Evolutionary conservation across 2,329 filamentous ascomycete genomes (phyloP).

Genomic region (Colletotrichum sp.): DNA sequence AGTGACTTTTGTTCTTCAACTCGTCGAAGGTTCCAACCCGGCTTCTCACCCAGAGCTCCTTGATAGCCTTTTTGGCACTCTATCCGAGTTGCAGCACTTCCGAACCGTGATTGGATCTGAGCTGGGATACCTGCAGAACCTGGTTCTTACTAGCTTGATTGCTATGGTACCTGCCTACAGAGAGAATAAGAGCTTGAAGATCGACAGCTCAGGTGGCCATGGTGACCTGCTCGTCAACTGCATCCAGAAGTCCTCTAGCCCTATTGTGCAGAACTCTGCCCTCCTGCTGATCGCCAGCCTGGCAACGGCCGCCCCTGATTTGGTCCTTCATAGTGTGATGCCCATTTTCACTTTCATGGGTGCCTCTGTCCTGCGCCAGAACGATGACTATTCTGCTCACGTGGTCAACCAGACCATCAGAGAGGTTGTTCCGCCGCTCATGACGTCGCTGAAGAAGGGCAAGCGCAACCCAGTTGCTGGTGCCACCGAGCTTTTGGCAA

Average conservation of each 20-base stretch:
- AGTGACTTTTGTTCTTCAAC: slow-evolving; percentile 85
- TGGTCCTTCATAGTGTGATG: slow-evolving; percentile 97
- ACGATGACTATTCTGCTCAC: slow-evolving; percentile 95
- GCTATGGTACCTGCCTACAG: slow-evolving; percentile 84
- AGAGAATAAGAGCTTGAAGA: slow-evolving; percentile 59
- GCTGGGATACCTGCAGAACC: slow-evolving; percentile 86
- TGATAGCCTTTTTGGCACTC: slow-evolving; percentile 78
- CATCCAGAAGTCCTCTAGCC: slow-evolving; percentile 88
- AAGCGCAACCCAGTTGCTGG: slow-evolving; percentile 80
- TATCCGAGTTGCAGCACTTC: slow-evolving; percentile 88
- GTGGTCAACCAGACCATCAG: slow-evolving; percentile 96
- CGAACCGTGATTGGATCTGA: slow-evolving; percentile 83
- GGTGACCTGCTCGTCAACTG: slow-evolving; percentile 93
- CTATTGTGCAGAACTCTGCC: slow-evolving; percentile 91
- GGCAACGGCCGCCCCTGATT: slow-evolving; percentile 85
- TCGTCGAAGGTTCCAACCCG: slow-evolving; percentile 82
- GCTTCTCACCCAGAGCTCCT: slow-evolving; percentile 79
- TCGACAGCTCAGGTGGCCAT: slow-evolving; percentile 81
- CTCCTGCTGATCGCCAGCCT: slow-evolving; percentile 86
- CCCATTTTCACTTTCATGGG: slow-evolving; percentile 99
- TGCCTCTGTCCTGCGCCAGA: slow-evolving; percentile 86
- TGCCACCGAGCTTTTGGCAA: slow-evolving; percentile 88
- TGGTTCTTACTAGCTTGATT: slow-evolving; percentile 82
- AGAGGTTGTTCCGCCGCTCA: slow-evolving; percentile 89
- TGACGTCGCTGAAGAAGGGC: slow-evolving; percentile 82